These are phyloP conservation scores for Leucaena leucocephala DNA, from an alignment of 306 rosid species.

Conservation along the genomic window DNA sequence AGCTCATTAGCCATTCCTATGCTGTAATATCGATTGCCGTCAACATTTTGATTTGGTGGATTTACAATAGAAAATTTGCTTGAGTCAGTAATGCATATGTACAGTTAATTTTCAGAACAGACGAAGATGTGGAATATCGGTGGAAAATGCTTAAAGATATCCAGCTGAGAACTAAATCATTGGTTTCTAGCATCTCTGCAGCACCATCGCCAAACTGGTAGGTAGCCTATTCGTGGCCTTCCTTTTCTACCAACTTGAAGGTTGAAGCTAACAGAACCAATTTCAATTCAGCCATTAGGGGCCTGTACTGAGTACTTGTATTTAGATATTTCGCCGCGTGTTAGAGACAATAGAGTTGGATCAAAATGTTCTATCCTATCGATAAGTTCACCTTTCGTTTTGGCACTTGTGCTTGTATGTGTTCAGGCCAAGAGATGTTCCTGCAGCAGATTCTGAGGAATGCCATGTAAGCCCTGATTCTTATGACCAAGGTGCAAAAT, in stretches of 20 bases:
- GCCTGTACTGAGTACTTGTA: not conserved
- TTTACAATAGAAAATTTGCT: conserved; percentile 2
- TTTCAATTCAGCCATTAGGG: not conserved
- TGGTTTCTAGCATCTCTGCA: conserved; percentile 31
- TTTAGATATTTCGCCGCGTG: not conserved
- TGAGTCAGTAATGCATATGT: not conserved
- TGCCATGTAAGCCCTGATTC: not conserved
- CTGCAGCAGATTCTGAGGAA: conserved; percentile 15
- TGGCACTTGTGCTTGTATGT: conserved; percentile 26
- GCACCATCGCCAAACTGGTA: conserved; percentile 27
- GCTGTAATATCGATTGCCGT: not conserved
- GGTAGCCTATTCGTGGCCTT: not conserved
- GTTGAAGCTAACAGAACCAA: not conserved
- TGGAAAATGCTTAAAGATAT: conserved; percentile 43
- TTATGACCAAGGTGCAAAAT: conserved; percentile 27
- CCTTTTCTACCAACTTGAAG: not conserved
- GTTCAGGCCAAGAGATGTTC: conserved; percentile 19
- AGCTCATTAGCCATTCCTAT: not conserved
- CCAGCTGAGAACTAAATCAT: conserved; percentile 34
- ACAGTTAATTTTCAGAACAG: conserved; percentile 38
- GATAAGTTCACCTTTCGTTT: conserved; percentile 27
- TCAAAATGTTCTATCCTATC: not conserved
- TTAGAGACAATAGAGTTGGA: not conserved
- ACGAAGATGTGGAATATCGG: conserved; percentile 41
- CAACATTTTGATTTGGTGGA: not conserved